These are phyloP conservation scores for Davidsoniella australis DNA, from an alignment of 2,329 filamentous ascomycete genomes.

Conservation along the genomic window DNA sequence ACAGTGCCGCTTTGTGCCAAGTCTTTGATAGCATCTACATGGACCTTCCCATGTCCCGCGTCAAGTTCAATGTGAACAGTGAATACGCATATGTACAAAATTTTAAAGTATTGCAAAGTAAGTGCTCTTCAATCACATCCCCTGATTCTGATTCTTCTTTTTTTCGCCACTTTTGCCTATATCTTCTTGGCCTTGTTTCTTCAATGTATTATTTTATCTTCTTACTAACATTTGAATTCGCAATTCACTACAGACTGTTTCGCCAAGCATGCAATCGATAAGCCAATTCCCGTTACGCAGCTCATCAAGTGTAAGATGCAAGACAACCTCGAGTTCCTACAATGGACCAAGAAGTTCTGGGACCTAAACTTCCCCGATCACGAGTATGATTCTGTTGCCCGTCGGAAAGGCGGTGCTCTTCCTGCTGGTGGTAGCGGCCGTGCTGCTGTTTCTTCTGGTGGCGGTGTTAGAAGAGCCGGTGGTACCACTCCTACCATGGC, in stretches of 20 bases:
- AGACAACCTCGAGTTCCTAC: slow-evolving; percentile 96
- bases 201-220: background rate
- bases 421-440: slow-evolving; percentile 32
- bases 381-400: slow-evolving; percentile 79
- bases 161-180: background rate
- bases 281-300: slow-evolving; percentile 70
- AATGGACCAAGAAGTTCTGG: slow-evolving; percentile 95
- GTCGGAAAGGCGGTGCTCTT: slow-evolving; percentile 62
- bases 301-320: slow-evolving; percentile 99
- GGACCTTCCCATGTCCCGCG: slow-evolving; percentile 85
- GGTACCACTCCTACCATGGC: slow-evolving; percentile 47
- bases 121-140: slow-evolving; percentile 20
- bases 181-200: background rate
- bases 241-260: slow-evolving; percentile 49
- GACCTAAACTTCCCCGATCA: slow-evolving; percentile 95
- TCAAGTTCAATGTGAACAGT: slow-evolving; percentile 96
- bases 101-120: slow-evolving; percentile 95
- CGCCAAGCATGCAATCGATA: slow-evolving; percentile 72
- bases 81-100: slow-evolving; percentile 98
- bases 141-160: background rate
- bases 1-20: slow-evolving; percentile 85
- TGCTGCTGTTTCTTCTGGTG: slow-evolving; percentile 30
- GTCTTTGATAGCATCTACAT: slow-evolving; percentile 96
- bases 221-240: slow-evolving; percentile 12
- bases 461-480: slow-evolving; percentile 33